Conservation (phyloP, 1,284 basidiomycete species). For the Boletus subluridellus region DNA sequence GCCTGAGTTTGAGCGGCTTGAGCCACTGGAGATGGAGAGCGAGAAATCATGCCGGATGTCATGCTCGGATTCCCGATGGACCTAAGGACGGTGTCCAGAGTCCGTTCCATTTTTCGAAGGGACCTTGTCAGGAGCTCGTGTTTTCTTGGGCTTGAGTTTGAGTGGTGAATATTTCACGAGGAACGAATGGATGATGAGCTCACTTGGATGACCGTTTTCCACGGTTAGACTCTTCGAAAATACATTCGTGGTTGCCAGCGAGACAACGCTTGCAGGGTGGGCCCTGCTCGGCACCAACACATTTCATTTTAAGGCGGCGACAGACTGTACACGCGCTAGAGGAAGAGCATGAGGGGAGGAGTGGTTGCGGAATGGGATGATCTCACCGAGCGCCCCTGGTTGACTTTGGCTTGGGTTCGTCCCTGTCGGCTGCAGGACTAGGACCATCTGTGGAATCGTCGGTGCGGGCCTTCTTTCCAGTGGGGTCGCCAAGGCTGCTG, state of each 20-base stretch:
- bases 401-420: constrained; percentile 75
- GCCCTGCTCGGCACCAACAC: constrained; percentile 89
- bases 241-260: constrained; percentile 82
- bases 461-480: constrained; percentile 56
- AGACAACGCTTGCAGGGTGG: constrained; percentile 87
- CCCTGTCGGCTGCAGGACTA: constrained; percentile 57
- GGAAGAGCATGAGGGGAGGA: constrained; percentile 8
- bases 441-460: constrained; percentile 48
- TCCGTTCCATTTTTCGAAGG: constrained; percentile 90
- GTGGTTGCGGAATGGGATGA: not conserved
- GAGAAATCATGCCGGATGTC: constrained; percentile 72
- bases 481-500: constrained; percentile 39
- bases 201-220: constrained; percentile 90
- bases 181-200: constrained; percentile 27
- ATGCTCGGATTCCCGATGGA: constrained; percentile 80
- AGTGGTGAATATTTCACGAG: constrained; percentile 33
- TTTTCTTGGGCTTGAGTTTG: constrained; percentile 55
- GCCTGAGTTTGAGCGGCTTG: constrained; percentile 57
- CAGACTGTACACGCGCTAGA: constrained; percentile 89
- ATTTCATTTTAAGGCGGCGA: constrained; percentile 97
- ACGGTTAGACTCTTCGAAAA: constrained; percentile 92
- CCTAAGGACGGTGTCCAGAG: constrained; percentile 81
- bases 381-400: constrained; percentile 81
- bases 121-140: constrained; percentile 85
- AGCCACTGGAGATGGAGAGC: constrained; percentile 70